Base-by-base conservation (phyloP, 1,139 yeast genomes). In the Candida smagusa region DNA sequence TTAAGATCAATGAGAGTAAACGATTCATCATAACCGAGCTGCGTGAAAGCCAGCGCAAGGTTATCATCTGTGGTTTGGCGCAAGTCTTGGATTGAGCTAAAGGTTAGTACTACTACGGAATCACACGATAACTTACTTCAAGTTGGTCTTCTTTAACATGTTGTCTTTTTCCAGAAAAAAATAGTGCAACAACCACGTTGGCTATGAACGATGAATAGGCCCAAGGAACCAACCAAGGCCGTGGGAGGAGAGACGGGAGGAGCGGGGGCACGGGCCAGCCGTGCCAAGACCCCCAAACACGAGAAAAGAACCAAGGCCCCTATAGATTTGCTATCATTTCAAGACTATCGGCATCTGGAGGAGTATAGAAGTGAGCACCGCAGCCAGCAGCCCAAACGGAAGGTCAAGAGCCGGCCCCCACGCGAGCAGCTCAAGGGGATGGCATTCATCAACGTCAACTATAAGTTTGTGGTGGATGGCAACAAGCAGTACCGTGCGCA, bases 371-470 rank as follows among this genome's bases (percentile, higher is more conserved):
- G 43, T 35, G 37, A 27, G 27, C 26, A 23, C 22, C 23, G 23
- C 29, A 16, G 13, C 9, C 34, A 16, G 9, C 30, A 16, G 16
- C 7, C 22, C 16, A 22, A 21, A 22, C 28, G 28, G 3, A 9
- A n/a, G 26, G 32, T 33, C 23, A 25, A 31, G 11, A 22, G 19
- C 5, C 19, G 19, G 19, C 19, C 21, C 35, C 25, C 29, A 3
- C 22, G 16, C 11, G 24, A 27, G 35, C 19, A 32, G 25, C 62
- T 84, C 12, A 78, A 77, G 22, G 95, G 95, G 3, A 77, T 82
- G 63, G 68, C 81, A 4, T 90, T 81, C 50, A 82, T 89, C 43
- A 92, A 92, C 56, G 90, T 90, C 24, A 84, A 86, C 53, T 90
- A 85, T 56, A 79, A 88, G 49, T 85, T 92, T 53, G 75, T 92